Percentiles rank a stretch among this genome's conserved stretches.
Conservation (phyloP, 176 grass and related monocot genomes). For the Echinochloa phyllopogon region DNA sequence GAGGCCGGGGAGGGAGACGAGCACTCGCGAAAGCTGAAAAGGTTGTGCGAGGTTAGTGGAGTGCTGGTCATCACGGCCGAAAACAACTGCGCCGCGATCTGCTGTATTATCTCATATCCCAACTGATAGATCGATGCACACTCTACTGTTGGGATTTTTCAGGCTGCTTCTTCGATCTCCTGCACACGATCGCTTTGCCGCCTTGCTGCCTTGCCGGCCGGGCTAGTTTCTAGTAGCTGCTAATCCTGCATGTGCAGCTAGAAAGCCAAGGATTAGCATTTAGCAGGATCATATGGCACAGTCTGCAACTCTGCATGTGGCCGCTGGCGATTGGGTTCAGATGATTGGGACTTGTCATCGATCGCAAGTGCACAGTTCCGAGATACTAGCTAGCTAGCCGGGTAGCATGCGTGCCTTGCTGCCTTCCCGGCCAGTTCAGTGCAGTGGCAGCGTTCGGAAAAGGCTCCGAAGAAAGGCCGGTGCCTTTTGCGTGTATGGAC, state of each 20-base stretch:
- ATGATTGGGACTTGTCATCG: background rate
- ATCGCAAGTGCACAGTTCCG: too few species aligned
- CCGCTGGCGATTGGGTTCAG: background rate
- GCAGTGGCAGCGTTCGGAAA: background rate
- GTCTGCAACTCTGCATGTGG: background rate
- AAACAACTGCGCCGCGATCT: background rate
- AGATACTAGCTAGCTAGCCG: too few species aligned
- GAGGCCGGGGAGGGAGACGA: background rate
- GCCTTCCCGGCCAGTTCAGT: too few species aligned
- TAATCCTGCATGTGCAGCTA: background rate
- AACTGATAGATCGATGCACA: background rate
- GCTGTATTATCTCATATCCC: background rate
- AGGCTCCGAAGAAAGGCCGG: background rate
- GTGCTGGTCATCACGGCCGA: constrained; percentile 10
- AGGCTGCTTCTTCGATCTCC: background rate
- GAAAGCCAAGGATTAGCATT: background rate
- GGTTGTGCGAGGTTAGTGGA: background rate
- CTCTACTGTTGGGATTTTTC: background rate
- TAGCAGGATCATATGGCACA: too few species aligned
- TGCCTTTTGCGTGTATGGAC: background rate
- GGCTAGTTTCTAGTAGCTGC: background rate
- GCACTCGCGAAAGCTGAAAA: constrained; percentile 43
- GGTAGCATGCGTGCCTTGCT: background rate
- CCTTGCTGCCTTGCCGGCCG: too few species aligned
- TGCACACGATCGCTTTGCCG: background rate